Conservation (phyloP, 1,284 basidiomycete genomes). For the Hortiboletus rubellus region DNA sequence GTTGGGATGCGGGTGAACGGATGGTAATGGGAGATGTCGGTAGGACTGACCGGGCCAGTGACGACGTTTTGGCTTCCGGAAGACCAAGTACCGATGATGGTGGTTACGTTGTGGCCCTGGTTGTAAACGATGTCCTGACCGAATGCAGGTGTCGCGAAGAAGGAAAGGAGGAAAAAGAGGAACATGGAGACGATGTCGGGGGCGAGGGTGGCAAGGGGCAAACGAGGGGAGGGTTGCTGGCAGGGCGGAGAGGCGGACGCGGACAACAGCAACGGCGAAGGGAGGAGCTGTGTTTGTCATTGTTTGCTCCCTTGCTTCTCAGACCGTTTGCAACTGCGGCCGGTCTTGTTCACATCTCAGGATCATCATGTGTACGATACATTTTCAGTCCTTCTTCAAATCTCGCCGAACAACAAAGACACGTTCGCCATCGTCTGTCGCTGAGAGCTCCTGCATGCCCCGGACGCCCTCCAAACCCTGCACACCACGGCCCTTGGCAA, state of each 20-base stretch:
- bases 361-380: too few relatives aligned
- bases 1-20: conserved; percentile 3
- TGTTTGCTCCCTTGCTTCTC: conserved; percentile 25
- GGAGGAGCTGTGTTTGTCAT: conserved; percentile 19
- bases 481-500: conserved; percentile 65
- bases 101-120: conserved; percentile 57
- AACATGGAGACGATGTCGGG: conserved; percentile 18
- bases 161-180: conserved; percentile 18
- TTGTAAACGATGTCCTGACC: conserved; percentile 40
- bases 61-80: conserved; percentile 73
- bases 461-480: conserved; percentile 61
- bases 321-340: not conserved
- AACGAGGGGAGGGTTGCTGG: conserved; percentile 1
- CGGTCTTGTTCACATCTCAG: too few relatives aligned
- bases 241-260: conserved; percentile 8
- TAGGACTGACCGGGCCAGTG: conserved; percentile 65
- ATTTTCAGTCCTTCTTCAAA: conserved; percentile 63
- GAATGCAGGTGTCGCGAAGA: conserved; percentile 37
- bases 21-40: too few relatives aligned
- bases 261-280: conserved; percentile 10
- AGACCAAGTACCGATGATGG: conserved; percentile 81
- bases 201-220: not conserved
- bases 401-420: conserved; percentile 72
- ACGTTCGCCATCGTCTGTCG: conserved; percentile 61
- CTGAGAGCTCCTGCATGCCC: conserved; percentile 63